Percentiles rank a stretch among this genome's conserved stretches.
Conservation (phyloP, 495 filamentous ascomycete genomes). For the Penicillium angulare region DNA sequence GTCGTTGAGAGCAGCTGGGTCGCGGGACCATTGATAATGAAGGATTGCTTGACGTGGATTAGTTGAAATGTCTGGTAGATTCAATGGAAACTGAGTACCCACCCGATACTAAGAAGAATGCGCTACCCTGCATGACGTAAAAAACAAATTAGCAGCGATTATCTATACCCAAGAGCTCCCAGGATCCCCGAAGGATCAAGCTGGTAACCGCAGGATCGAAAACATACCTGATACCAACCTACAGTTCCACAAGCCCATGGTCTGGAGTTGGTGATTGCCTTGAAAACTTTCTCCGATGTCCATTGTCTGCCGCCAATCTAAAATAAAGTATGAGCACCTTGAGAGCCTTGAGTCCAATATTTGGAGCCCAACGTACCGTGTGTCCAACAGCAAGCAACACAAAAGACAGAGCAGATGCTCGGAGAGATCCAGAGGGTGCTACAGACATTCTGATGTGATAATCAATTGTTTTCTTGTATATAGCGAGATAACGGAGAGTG, state of each 20-base stretch:
- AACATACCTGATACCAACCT: constrained; percentile 33
- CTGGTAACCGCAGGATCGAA: not conserved
- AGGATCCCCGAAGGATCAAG: not conserved
- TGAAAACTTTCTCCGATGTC: constrained; percentile 27
- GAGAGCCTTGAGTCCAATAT: not conserved
- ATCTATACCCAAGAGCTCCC: too few species aligned
- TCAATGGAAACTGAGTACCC: constrained; percentile 1
- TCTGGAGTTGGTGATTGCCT: constrained; percentile 18
- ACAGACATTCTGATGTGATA: constrained; percentile 13
- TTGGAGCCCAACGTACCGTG: constrained; percentile 16
- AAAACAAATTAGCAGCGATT: not conserved
- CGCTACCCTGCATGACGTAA: constrained; percentile 20
- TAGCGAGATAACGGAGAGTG: too few species aligned
- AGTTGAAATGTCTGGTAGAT: not conserved
- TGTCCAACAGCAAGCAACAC: constrained; percentile 25
- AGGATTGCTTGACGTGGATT: constrained; percentile 17
- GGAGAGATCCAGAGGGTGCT: constrained; percentile 20
- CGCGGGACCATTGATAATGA: constrained; percentile 32
- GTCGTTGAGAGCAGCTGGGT: constrained; percentile 23
- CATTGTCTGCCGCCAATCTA: constrained; percentile 23
- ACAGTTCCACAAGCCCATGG: constrained; percentile 29
- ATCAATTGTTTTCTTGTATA: too few species aligned
- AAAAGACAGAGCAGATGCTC: constrained; percentile 22
- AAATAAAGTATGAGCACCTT: not conserved
- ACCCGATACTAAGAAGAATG: constrained; percentile 27